These are phyloP conservation scores for Fonticula alba DNA, from an alignment of 78 protist species.

Conservation along the genomic window DNA sequence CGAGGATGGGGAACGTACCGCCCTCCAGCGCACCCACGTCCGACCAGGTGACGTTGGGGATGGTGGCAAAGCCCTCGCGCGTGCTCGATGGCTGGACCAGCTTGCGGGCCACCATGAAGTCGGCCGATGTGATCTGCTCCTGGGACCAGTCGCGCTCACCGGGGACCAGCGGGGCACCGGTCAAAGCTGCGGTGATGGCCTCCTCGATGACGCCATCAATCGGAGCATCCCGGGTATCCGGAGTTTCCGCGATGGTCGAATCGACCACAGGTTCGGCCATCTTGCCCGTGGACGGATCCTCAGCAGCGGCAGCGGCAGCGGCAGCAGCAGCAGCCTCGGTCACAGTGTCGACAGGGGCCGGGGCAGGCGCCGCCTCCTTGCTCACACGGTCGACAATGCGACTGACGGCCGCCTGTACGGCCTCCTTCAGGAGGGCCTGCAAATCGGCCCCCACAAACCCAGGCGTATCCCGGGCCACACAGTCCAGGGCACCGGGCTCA, in stretches of 20 bases:
- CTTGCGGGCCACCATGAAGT: conserved; percentile 53
- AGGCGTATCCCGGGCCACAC: conserved; percentile 51
- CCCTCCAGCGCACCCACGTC: conserved; percentile 82
- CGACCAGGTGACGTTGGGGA: conserved; percentile 88
- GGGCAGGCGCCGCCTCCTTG: too few relatives aligned
- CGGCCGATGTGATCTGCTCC: conserved; percentile 42
- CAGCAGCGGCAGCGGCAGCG: neutral
- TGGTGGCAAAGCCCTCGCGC: conserved; percentile 86
- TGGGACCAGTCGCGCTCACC: conserved; percentile 3
- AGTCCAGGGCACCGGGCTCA: conserved; percentile 27
- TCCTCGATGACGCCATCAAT: too few relatives aligned
- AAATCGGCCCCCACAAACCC: conserved; percentile 71
- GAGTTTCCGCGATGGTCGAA: too few relatives aligned
- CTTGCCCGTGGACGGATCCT: too few relatives aligned
- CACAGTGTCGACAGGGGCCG: too few relatives aligned
- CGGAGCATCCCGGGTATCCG: too few relatives aligned
- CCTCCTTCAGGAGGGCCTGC: conserved; percentile 65
- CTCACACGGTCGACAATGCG: too few relatives aligned
- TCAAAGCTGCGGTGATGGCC: too few relatives aligned
- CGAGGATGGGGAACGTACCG: too few relatives aligned
- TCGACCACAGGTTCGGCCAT: too few relatives aligned
- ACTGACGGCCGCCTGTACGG: conserved; percentile 56
- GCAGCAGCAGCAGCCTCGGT: neutral
- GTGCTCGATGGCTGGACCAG: conserved; percentile 73
- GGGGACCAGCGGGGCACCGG: too few relatives aligned